phyloP scores from a whole-genome alignment of 106 monocot genomes.

The Apostasia shenzhenica region DNA sequence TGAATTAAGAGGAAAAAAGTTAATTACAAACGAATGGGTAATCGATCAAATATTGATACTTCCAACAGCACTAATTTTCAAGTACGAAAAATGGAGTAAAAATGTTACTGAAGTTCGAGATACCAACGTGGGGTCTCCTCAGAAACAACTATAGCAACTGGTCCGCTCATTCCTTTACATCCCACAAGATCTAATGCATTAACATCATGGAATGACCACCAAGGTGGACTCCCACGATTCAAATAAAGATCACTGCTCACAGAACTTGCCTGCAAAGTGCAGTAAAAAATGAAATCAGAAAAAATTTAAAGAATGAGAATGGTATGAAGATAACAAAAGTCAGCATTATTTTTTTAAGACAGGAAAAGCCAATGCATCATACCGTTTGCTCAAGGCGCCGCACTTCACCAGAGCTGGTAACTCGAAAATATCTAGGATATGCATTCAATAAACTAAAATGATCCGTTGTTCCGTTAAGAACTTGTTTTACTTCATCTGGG shows the following conservation, averaged over 20 bases:
- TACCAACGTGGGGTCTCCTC: slow-evolving; percentile 96
- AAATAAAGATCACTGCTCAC: slow-evolving; percentile 55
- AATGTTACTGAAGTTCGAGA: not conserved
- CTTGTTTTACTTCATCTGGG: slow-evolving; percentile 39
- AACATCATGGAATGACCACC: slow-evolving; percentile 90
- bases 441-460: slow-evolving; percentile 53
- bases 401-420: slow-evolving; percentile 96
- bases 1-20: no score
- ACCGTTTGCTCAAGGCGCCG: slow-evolving; percentile 69
- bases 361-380: slow-evolving; percentile 20
- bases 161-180: slow-evolving; percentile 68
- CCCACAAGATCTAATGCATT: slow-evolving; percentile 38
- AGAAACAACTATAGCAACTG: slow-evolving; percentile 88
- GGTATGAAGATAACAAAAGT: not conserved
- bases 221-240: slow-evolving; percentile 54
- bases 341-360: not conserved
- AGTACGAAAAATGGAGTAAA: not conserved
- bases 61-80: not conserved
- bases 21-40: not conserved
- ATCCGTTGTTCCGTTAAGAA: slow-evolving; percentile 60
- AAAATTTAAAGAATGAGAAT: not conserved
- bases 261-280: slow-evolving; percentile 36
- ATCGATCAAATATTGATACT: no score
- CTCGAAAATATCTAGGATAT: slow-evolving; percentile 77
- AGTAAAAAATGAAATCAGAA: not conserved